phyloP scores from a whole-genome alignment of 495 filamentous ascomycete species.

The Pseudotulostoma volvatum region DNA sequence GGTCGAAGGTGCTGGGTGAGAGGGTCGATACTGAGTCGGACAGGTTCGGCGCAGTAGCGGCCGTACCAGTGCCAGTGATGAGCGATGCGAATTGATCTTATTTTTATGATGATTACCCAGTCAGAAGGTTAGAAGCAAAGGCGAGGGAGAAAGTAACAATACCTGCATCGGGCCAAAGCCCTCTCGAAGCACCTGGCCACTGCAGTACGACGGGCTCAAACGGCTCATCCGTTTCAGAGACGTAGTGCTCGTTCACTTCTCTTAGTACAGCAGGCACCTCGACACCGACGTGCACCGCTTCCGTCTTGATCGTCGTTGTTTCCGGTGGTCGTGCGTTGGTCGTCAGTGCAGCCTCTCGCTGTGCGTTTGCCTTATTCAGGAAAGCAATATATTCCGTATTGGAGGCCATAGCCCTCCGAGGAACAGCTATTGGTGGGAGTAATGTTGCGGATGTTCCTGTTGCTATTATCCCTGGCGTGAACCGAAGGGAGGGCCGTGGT shows the following conservation, averaged over 20 bases:
- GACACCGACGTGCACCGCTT: slow-evolving; percentile 31
- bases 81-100: slow-evolving; percentile 22
- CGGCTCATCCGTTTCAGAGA: slow-evolving; percentile 69
- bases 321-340: slow-evolving; percentile 8
- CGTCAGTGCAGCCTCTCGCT: slow-evolving; percentile 30
- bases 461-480: too few relatives aligned
- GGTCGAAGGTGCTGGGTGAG: slow-evolving; percentile 24
- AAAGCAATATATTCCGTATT: slow-evolving; percentile 72
- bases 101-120: background rate
- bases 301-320: slow-evolving; percentile 23
- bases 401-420: slow-evolving; percentile 40
- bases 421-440: background rate
- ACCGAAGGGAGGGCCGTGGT: too few relatives aligned
- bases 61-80: slow-evolving; percentile 8
- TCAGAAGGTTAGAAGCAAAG: slow-evolving; percentile 2
- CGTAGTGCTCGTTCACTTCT: slow-evolving; percentile 46
- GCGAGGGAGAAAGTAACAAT: slow-evolving; percentile 3
- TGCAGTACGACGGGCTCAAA: slow-evolving; percentile 58
- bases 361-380: slow-evolving; percentile 67
- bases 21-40: slow-evolving; percentile 20
- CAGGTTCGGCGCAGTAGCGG: slow-evolving; percentile 17
- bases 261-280: slow-evolving; percentile 40
- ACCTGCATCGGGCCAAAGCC: slow-evolving; percentile 37
- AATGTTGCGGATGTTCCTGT: too few relatives aligned
- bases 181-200: slow-evolving; percentile 37